These are phyloP conservation scores for Chaetomium fimeti DNA, from an alignment of 495 filamentous ascomycete species.

Conservation along the genomic window DNA sequence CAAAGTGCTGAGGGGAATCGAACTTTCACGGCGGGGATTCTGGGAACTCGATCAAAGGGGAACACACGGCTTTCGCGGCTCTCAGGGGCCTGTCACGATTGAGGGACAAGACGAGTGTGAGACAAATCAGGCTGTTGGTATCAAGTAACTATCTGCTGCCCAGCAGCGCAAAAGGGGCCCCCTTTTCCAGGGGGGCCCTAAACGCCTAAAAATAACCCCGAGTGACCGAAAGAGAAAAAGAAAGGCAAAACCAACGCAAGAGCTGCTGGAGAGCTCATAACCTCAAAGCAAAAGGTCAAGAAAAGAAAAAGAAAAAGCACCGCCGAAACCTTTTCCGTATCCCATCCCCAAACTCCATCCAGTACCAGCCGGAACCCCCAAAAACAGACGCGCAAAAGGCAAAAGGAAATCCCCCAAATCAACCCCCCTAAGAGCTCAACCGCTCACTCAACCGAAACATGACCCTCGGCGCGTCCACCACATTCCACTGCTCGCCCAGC, in stretches of 20 bases:
- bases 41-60: neutral
- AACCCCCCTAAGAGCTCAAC: constrained; percentile 30
- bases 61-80: neutral
- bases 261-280: no score
- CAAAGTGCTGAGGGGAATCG: neutral
- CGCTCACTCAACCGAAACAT: constrained; percentile 37
- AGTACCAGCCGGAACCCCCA: neutral
- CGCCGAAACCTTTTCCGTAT: neutral
- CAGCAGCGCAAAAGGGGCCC: neutral
- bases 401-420: no score
- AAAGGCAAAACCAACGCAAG: neutral
- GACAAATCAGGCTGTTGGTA: neutral
- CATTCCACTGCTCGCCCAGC: constrained; percentile 38
- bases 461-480: constrained; percentile 33
- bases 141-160: neutral
- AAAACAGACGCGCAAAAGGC: neutral
- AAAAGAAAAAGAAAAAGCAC: neutral
- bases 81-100: neutral
- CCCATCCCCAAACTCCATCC: neutral
- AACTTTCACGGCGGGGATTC: neutral
- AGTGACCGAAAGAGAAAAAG: neutral
- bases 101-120: no score
- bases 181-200: neutral
- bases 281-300: neutral
- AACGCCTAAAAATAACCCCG: neutral